A percentile compares a stretch with the other conserved stretches of the same genome.
These are phyloP conservation scores for Rhizoclosmatium sp. DNA, from an alignment of 192 early-diverging fungal genomes.

Conservation along the genomic window DNA sequence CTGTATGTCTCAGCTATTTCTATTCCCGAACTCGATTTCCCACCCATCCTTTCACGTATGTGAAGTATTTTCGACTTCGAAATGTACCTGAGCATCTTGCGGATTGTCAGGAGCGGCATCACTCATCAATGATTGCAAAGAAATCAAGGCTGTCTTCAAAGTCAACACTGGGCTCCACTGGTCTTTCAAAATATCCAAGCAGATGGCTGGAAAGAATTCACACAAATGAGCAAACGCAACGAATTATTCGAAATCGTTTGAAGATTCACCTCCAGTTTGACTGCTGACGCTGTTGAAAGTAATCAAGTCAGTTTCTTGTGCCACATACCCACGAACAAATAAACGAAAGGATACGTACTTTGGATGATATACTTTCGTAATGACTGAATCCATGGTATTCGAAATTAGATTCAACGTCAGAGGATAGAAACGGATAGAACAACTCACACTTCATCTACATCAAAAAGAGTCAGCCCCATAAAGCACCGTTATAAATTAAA, in stretches of 20 bases:
- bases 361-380: constrained; percentile 63
- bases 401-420: neutral
- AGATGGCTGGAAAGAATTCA: constrained; percentile 41
- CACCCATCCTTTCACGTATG: no score
- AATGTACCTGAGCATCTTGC: constrained; percentile 54
- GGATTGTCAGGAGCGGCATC: constrained; percentile 65
- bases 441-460: constrained; percentile 50
- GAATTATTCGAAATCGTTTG: neutral
- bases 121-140: constrained; percentile 58
- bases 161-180: constrained; percentile 65
- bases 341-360: constrained; percentile 37
- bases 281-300: constrained; percentile 49
- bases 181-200: constrained; percentile 65
- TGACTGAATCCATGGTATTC: constrained; percentile 25
- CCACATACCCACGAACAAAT: no score
- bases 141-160: constrained; percentile 62
- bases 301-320: no score
- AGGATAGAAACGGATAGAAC: neutral
- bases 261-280: constrained; percentile 53
- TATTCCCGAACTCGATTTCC: no score
- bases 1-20: no score
- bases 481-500: neutral
- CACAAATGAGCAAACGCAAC: neutral
- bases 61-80: no score
- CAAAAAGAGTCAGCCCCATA: neutral